These are phyloP conservation scores for Penicillium angulare DNA, from an alignment of 495 filamentous ascomycete genomes.

Conservation along the genomic window DNA sequence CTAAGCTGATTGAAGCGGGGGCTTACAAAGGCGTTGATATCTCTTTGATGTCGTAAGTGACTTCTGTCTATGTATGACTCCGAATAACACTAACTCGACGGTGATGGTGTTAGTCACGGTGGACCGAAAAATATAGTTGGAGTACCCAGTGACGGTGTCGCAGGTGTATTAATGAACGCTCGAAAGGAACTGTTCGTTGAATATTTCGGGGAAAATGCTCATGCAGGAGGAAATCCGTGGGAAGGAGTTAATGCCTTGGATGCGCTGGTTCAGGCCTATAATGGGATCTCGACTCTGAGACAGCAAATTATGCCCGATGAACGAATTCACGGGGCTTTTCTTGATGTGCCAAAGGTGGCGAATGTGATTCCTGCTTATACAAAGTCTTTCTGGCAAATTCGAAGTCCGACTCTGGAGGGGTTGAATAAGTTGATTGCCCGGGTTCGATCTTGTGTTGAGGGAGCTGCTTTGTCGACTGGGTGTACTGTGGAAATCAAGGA, in stretches of 20 bases:
- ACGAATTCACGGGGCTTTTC: slow-evolving; percentile 58
- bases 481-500: slow-evolving; percentile 50
- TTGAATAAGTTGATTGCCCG: slow-evolving; percentile 46
- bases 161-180: slow-evolving; percentile 37
- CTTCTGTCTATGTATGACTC: not conserved
- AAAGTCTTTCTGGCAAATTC: slow-evolving; percentile 50
- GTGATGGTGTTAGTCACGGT: slow-evolving; percentile 29
- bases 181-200: slow-evolving; percentile 36
- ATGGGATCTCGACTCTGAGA: slow-evolving; percentile 57
- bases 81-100: not conserved
- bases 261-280: slow-evolving; percentile 60
- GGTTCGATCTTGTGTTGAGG: slow-evolving; percentile 57
- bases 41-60: slow-evolving; percentile 57
- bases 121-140: slow-evolving; percentile 27
- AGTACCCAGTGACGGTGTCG: slow-evolving; percentile 25
- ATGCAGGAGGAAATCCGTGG: slow-evolving; percentile 64
- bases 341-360: slow-evolving; percentile 56
- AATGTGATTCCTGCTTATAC: slow-evolving; percentile 65
- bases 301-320: slow-evolving; percentile 64
- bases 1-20: slow-evolving; percentile 58
- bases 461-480: slow-evolving; percentile 59
- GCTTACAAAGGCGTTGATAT: slow-evolving; percentile 67
- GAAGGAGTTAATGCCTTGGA: slow-evolving; percentile 63
- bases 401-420: slow-evolving; percentile 47
- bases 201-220: slow-evolving; percentile 38